phyloP scores from a whole-genome alignment of 805 yeast genomes.

The Zygoascus flipseniorum region DNA sequence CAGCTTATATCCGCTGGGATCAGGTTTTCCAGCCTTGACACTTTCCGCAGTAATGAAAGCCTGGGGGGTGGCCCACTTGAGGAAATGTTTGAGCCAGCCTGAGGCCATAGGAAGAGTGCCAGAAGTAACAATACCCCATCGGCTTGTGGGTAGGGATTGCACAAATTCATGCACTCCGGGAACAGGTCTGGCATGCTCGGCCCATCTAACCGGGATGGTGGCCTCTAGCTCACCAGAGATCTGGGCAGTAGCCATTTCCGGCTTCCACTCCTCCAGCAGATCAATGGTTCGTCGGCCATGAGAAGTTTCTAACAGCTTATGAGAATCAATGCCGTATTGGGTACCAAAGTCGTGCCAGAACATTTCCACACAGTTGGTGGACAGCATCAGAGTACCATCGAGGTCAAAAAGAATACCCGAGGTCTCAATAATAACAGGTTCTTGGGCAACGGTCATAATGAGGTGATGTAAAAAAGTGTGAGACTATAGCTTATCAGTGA shows the following conservation, averaged over 20 bases:
- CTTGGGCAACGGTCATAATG: constrained; percentile 5
- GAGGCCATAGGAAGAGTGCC: constrained; percentile 72
- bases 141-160: constrained; percentile 32
- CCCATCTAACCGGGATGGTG: constrained; percentile 61
- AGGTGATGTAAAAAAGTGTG: background rate
- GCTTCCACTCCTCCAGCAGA: constrained; percentile 64
- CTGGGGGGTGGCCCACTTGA: constrained; percentile 55
- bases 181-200: constrained; percentile 64
- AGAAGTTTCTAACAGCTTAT: constrained; percentile 60
- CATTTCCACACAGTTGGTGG: constrained; percentile 74
- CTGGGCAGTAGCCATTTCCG: constrained; percentile 59
- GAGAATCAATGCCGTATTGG: constrained; percentile 60
- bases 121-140: constrained; percentile 82
- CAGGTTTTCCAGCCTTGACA: constrained; percentile 74
- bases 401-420: constrained; percentile 65
- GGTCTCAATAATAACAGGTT: constrained; percentile 21
- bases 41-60: constrained; percentile 76
- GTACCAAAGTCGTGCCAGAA: constrained; percentile 72
- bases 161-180: constrained; percentile 62
- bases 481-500: too few relatives aligned
- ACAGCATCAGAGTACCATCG: constrained; percentile 80
- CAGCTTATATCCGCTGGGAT: constrained; percentile 67
- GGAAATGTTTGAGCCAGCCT: constrained; percentile 63
- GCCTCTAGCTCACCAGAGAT: constrained; percentile 61
- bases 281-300: constrained; percentile 85